These are phyloP conservation scores for Arthrocladium fulminans DNA, from an alignment of 2,329 filamentous ascomycete genomes.

Conservation along the genomic window DNA sequence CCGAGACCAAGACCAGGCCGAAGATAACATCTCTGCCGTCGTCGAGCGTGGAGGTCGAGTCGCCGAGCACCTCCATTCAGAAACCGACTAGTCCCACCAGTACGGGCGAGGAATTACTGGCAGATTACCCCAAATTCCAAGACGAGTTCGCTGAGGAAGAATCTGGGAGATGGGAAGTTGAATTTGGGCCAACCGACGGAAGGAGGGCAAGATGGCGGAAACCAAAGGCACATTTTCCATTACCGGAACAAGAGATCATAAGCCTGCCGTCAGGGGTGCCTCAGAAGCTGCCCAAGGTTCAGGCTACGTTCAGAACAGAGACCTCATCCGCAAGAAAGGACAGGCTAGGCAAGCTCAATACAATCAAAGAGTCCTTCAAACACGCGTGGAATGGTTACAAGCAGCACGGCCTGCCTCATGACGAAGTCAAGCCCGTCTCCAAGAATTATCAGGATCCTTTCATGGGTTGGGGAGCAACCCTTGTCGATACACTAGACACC, in stretches of 20 bases:
- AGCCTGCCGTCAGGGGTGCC: conserved; percentile 63
- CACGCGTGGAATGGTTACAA: conserved; percentile 79
- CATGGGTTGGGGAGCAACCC: conserved; percentile 80
- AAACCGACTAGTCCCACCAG: conserved; percentile 8
- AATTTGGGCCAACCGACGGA: conserved; percentile 14
- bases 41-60: neutral
- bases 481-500: conserved; percentile 75
- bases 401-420: conserved; percentile 70
- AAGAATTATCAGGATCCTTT: conserved; percentile 68
- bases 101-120: conserved; percentile 18
- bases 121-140: conserved; percentile 12
- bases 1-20: neutral
- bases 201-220: conserved; percentile 56
- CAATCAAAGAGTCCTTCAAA: conserved; percentile 64
- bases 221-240: conserved; percentile 65
- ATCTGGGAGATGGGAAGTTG: conserved; percentile 28
- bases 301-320: conserved; percentile 63
- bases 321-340: conserved; percentile 49
- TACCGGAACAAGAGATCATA: conserved; percentile 62
- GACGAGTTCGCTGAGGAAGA: conserved; percentile 27
- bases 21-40: neutral
- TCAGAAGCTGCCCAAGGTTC: conserved; percentile 64
- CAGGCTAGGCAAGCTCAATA: conserved; percentile 54
- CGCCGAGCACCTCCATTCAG: neutral
- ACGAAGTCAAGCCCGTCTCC: conserved; percentile 70